These are phyloP conservation scores for Nicotiana tomentosiformis DNA, from an alignment of 257 asterid species.

Conservation along the genomic window DNA sequence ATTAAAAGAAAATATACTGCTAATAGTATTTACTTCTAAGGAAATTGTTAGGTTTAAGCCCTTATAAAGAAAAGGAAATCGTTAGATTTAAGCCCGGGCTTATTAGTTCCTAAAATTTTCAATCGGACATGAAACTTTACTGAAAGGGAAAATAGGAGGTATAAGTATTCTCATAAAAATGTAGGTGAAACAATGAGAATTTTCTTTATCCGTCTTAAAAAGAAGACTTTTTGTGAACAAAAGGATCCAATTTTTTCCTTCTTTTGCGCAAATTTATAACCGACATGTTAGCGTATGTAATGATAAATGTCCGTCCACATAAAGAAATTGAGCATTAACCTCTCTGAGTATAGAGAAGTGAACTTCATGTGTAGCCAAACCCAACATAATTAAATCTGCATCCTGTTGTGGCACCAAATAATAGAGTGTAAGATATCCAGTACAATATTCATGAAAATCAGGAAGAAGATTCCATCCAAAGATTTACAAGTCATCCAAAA, in stretches of 20 bases:
- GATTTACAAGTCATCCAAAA: background rate
- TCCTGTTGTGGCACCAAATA: slow-evolving; percentile 33
- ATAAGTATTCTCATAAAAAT: background rate
- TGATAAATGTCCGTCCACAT: background rate
- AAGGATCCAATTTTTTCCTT: background rate
- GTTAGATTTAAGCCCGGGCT: background rate
- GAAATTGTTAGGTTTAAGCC: too few relatives aligned
- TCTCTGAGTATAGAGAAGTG: slow-evolving; percentile 63
- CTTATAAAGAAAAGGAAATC: too few relatives aligned
- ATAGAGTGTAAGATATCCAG: background rate
- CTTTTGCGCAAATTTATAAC: background rate
- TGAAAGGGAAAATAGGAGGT: background rate
- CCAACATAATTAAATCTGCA: slow-evolving; percentile 65
- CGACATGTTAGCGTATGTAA: background rate
- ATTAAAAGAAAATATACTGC: background rate
- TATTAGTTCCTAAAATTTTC: background rate
- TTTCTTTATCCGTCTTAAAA: background rate
- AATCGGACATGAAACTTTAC: background rate
- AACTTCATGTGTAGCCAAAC: slow-evolving; percentile 55
- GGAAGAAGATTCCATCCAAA: background rate
- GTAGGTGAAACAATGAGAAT: background rate
- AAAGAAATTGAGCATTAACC: slow-evolving; percentile 25
- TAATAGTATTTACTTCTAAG: background rate
- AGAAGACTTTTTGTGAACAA: background rate
- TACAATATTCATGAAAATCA: background rate